A percentile compares a stretch with the other conserved stretches of the same genome.
Evolutionary conservation across 129 eudicot species (phyloP).

Genomic region (Ambrosia trifida): DNA sequence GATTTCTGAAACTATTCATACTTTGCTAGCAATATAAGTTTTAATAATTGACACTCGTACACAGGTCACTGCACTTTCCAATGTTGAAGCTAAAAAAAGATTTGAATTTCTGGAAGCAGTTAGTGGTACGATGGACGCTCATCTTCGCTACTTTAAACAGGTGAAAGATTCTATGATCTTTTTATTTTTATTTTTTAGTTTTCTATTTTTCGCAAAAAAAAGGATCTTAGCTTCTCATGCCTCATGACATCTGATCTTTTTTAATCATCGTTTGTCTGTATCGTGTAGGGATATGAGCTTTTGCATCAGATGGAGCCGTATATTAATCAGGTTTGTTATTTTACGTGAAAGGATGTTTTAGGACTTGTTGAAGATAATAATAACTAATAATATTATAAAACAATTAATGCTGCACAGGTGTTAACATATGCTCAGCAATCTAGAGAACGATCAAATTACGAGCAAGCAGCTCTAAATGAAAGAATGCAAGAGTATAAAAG

Average conservation of each 20-base stretch:
- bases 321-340: slow-evolving; percentile 74
- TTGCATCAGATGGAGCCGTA: slow-evolving; percentile 99
- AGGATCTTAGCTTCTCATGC: background rate
- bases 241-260: slow-evolving; percentile 9
- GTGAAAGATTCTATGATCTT: slow-evolving; percentile 23
- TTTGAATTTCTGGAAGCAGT: slow-evolving; percentile 98
- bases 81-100: slow-evolving; percentile 94
- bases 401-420: slow-evolving; percentile 46
- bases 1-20: slow-evolving; percentile 1
- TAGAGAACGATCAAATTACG: slow-evolving; percentile 90
- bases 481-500: slow-evolving; percentile 96
- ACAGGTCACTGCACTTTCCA: slow-evolving; percentile 93
- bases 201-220: background rate
- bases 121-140: slow-evolving; percentile 98
- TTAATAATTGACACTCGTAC: slow-evolving; percentile 14
- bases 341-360: slow-evolving; percentile 18
- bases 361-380: background rate
- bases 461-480: slow-evolving; percentile 95
- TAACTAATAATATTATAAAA: background rate
- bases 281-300: slow-evolving; percentile 90
- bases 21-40: slow-evolving; percentile 11
- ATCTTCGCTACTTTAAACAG: slow-evolving; percentile 98
- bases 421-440: slow-evolving; percentile 96
- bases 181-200: background rate
- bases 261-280: slow-evolving; percentile 32